Evolutionary conservation across 106 monocot genomes (phyloP).

Genomic region (Apostasia shenzhenica): DNA sequence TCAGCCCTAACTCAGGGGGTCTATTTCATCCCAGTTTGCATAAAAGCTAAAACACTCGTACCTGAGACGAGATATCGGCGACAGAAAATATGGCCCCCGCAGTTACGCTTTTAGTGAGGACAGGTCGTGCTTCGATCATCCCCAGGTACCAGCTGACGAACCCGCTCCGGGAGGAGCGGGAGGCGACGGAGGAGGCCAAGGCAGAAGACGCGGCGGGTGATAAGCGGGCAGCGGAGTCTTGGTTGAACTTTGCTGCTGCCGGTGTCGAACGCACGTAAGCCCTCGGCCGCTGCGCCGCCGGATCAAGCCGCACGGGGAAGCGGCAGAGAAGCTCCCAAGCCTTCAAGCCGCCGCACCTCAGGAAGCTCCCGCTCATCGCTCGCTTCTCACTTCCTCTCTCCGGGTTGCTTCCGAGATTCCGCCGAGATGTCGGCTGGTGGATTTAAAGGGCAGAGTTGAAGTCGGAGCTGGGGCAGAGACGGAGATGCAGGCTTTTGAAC

Average conservation of each 20-base stretch:
- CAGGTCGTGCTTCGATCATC: slow-evolving; percentile 48
- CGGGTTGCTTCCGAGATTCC: no score
- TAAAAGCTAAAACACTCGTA: background rate
- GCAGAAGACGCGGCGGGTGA: slow-evolving; percentile 11
- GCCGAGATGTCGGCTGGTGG: no score
- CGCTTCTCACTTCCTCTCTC: background rate
- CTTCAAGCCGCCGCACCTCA: slow-evolving; percentile 22
- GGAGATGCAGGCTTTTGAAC: no score
- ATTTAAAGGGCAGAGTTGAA: no score
- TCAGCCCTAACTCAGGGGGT: no score
- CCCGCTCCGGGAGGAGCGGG: slow-evolving; percentile 20
- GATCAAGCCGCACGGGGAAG: background rate
- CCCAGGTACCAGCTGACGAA: slow-evolving; percentile 59
- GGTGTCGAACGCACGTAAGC: slow-evolving; percentile 11
- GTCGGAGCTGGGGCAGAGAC: no score
- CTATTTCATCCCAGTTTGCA: no score
- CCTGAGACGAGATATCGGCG: slow-evolving; percentile 61
- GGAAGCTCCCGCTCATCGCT: slow-evolving; percentile 20
- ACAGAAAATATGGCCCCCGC: slow-evolving; percentile 47
- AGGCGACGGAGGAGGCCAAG: background rate
- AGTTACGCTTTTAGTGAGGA: slow-evolving; percentile 64
- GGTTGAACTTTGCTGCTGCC: background rate
- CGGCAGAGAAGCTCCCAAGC: slow-evolving; percentile 15
- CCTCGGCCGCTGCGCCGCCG: background rate
- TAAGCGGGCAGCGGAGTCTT: background rate